Evolutionary conservation across 2,329 filamentous ascomycete genomes (phyloP).

Genomic region (Herpotrichia juniperi): DNA sequence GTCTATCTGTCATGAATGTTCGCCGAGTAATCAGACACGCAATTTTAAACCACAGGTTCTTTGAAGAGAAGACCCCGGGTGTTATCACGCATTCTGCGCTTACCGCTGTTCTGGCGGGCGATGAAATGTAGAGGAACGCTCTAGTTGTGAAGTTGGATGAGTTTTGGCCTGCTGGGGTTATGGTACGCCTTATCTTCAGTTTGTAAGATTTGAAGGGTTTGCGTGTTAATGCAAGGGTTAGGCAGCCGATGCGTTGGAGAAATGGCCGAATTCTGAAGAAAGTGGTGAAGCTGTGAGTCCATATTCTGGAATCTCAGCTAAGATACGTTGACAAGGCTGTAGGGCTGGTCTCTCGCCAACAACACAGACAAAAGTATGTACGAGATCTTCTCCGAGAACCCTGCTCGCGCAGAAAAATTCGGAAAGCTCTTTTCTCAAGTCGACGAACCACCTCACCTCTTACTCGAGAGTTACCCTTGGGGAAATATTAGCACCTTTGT

Average conservation of each 20-base stretch:
- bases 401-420: slow-evolving; percentile 7
- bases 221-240: no score
- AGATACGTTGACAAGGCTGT: neutral
- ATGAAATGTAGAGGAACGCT: slow-evolving; percentile 11
- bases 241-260: slow-evolving; percentile 19
- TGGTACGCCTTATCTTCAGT: no score
- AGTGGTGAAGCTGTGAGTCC: slow-evolving; percentile 12
- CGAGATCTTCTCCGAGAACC: slow-evolving; percentile 7
- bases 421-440: slow-evolving; percentile 9
- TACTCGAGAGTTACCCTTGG: slow-evolving; percentile 14
- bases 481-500: slow-evolving; percentile 10
- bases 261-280: slow-evolving; percentile 20
- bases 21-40: slow-evolving; percentile 16
- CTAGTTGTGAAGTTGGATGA: slow-evolving; percentile 15
- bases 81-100: slow-evolving; percentile 17
- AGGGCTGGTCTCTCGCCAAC: slow-evolving; percentile 19
- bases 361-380: slow-evolving; percentile 12
- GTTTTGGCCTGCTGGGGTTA: slow-evolving; percentile 17
- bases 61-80: slow-evolving; percentile 14
- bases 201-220: no score
- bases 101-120: slow-evolving; percentile 12
- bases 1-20: slow-evolving; percentile 12
- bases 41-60: slow-evolving; percentile 19
- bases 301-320: neutral
- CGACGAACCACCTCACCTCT: slow-evolving; percentile 7